Evolutionary conservation across 1,139 yeast genomes (phyloP).

Genomic region (Kazachstania sp.): DNA sequence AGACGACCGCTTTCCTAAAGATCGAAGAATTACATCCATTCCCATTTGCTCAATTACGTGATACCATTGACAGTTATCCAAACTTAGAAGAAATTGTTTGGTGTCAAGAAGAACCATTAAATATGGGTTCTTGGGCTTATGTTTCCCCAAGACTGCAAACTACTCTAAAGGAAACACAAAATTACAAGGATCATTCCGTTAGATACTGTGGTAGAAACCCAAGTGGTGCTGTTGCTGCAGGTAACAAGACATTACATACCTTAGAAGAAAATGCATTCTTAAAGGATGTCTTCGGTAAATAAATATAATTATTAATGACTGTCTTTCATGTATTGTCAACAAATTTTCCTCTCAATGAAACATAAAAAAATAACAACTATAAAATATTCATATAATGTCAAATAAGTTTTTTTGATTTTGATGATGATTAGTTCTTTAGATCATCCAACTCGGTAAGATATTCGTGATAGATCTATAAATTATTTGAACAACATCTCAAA

Average conservation of each 20-base stretch:
- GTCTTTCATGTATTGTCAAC: neutral
- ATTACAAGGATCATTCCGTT: constrained; percentile 47
- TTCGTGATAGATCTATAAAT: neutral
- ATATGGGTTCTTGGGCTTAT: constrained; percentile 85
- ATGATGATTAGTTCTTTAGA: neutral
- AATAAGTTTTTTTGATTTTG: neutral
- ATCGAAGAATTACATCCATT: constrained; percentile 96
- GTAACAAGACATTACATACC: constrained; percentile 78
- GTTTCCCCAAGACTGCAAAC: constrained; percentile 77
- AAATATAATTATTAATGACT: neutral
- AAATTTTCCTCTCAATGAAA: neutral
- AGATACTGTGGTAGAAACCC: constrained; percentile 98
- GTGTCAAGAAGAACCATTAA: constrained; percentile 99
- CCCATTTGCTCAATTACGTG: constrained; percentile 94
- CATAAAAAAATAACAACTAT: neutral
- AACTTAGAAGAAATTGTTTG: constrained; percentile 81
- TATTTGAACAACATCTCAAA: neutral
- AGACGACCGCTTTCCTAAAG: constrained; percentile 78
- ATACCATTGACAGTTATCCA: constrained; percentile 71
- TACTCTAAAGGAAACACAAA: constrained; percentile 62
- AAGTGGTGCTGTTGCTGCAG: constrained; percentile 97
- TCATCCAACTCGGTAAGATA: neutral
- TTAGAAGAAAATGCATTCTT: constrained; percentile 87
- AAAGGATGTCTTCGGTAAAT: constrained; percentile 52
- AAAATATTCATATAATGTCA: neutral